Conservation (phyloP, 1,284 basidiomycete genomes). For the Apiotrichum porosum region DNA sequence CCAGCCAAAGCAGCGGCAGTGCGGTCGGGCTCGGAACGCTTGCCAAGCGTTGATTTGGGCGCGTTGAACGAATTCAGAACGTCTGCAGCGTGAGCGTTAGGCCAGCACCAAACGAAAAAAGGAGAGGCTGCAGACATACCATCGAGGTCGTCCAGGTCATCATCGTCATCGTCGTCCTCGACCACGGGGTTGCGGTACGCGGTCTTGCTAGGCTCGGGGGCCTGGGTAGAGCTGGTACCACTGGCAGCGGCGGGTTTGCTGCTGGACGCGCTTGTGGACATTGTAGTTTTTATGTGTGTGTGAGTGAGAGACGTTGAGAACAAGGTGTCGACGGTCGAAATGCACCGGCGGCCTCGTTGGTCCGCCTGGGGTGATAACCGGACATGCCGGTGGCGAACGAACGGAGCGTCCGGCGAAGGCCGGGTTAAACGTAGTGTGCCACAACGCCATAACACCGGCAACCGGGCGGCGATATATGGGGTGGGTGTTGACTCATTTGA, state of each 20-base stretch:
- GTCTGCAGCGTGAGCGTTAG: slow-evolving; percentile 22
- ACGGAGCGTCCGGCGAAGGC: no score
- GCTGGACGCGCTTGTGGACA: slow-evolving; percentile 1
- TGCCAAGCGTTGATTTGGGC: slow-evolving; percentile 10
- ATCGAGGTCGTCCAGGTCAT: slow-evolving; percentile 44
- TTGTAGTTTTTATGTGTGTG: not conserved
- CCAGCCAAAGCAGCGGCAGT: slow-evolving; percentile 6
- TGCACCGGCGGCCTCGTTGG: no score
- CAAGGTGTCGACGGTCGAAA: not conserved
- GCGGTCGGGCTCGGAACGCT: slow-evolving; percentile 2
- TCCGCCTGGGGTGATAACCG: no score
- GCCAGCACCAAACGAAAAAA: no score
- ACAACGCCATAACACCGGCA: no score
- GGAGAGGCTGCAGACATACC: slow-evolving; percentile 31
- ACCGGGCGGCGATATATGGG: no score
- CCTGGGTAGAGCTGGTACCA: not conserved
- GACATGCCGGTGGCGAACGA: no score
- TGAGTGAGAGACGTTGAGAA: not conserved
- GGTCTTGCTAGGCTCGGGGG: slow-evolving; percentile 1
- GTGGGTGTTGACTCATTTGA: no score
- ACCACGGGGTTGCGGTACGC: slow-evolving; percentile 22
- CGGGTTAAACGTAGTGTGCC: no score
- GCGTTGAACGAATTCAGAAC: slow-evolving; percentile 44
- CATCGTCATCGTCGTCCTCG: slow-evolving; percentile 36
- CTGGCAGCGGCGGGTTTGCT: slow-evolving; percentile 2